Percentiles rank a stretch among this genome's conserved stretches.
phyloP scores from a whole-genome alignment of 2,329 filamentous ascomycete genomes.

The Diaporthe sp. region DNA sequence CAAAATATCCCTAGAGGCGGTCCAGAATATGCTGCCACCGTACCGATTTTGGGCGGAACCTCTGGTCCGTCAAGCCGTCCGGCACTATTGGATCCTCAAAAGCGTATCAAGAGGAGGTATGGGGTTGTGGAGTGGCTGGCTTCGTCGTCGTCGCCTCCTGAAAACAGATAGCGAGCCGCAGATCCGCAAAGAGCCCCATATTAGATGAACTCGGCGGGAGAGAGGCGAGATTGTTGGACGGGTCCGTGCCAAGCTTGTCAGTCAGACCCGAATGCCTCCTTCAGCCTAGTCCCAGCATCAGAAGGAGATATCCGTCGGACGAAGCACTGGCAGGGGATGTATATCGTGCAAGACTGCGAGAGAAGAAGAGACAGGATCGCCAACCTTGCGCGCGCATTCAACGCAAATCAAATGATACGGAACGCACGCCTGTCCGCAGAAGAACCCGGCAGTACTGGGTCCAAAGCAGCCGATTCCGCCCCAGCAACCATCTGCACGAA shows the following conservation, averaged over 20 bases:
- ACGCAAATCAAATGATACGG: conserved; percentile 29
- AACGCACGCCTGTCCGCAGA: conserved; percentile 3
- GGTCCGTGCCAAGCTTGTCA: conserved; percentile 36
- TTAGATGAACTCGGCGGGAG: conserved; percentile 12
- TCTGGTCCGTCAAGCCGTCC: conserved; percentile 20
- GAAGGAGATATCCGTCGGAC: conserved; percentile 19
- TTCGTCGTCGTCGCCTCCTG: conserved; percentile 22
- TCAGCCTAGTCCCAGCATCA: conserved; percentile 33
- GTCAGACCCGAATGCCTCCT: conserved; percentile 19
- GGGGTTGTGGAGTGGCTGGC: conserved; percentile 18
- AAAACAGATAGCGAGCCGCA: conserved; percentile 31
- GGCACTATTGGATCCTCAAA: conserved; percentile 5
- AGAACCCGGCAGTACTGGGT: neutral
- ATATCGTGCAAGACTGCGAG: neutral
- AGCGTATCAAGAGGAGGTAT: conserved; percentile 9
- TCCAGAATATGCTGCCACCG: neutral
- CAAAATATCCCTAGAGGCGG: neutral
- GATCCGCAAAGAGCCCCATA: conserved; percentile 21
- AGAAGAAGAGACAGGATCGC: conserved; percentile 21
- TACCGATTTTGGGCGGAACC: conserved; percentile 18
- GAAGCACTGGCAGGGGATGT: neutral
- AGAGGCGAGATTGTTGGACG: conserved; percentile 22
- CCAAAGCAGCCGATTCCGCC: neutral
- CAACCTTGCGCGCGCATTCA: conserved; percentile 18
- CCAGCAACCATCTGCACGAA: neutral